phyloP scores from a whole-genome alignment of 495 filamentous ascomycete species.

The Emericellopsis terricola region DNA sequence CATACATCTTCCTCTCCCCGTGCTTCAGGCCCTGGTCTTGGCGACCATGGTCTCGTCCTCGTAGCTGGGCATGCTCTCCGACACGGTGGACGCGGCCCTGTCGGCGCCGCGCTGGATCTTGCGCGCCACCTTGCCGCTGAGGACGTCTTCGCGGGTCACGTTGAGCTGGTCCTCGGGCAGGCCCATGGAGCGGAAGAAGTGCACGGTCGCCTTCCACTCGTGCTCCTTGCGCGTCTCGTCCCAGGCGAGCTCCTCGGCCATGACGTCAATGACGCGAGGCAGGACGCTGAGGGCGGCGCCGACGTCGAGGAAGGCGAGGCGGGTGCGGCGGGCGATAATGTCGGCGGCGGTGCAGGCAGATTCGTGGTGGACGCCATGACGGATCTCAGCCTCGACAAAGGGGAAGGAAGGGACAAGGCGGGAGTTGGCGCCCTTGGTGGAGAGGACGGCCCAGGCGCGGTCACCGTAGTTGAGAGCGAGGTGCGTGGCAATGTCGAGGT shows the following conservation, averaged over 20 bases:
- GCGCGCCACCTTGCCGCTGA: no score
- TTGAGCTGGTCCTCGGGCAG: conserved; percentile 41
- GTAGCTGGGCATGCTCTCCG: no score
- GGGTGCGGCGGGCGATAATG: conserved; percentile 52
- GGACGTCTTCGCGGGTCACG: conserved; percentile 43
- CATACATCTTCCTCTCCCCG: no score
- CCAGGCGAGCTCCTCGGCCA: conserved; percentile 57
- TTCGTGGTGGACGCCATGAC: conserved; percentile 55
- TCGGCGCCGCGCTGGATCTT: no score
- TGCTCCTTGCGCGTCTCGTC: conserved; percentile 37
- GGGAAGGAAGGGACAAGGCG: conserved; percentile 51
- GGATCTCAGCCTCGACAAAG: conserved; percentile 59
- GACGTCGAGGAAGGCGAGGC: conserved; percentile 62
- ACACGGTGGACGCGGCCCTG: no score
- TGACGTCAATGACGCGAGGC: conserved; percentile 53
- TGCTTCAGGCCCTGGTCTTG: no score
- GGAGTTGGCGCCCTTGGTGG: conserved; percentile 44
- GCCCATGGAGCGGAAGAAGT: conserved; percentile 53
- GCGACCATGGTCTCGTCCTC: no score
- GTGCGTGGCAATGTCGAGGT: conserved; percentile 58
- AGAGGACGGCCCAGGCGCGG: conserved; percentile 61
- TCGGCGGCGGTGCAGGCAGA: conserved; percentile 66
- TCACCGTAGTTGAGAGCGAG: conserved; percentile 55
- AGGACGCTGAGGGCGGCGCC: conserved; percentile 59
- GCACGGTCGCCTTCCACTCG: conserved; percentile 49